phyloP scores from a whole-genome alignment of 164 flowering plant species.

The Piper longum region DNA sequence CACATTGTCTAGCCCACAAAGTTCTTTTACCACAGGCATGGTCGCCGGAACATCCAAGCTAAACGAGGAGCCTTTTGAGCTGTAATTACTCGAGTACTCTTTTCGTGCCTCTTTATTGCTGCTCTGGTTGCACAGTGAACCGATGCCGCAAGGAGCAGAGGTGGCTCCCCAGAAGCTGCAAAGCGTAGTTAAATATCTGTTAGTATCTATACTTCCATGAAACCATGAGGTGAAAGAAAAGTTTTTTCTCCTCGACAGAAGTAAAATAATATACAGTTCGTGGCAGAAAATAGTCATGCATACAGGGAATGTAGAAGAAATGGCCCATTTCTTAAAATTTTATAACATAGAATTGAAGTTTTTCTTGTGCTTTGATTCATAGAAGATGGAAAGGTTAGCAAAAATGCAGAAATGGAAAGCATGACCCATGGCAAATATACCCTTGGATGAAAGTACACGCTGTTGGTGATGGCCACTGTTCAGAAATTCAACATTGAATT shows the following conservation, averaged over 20 bases:
- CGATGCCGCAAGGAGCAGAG: slow-evolving; percentile 66
- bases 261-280: too few species aligned
- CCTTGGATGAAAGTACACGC: slow-evolving; percentile 86
- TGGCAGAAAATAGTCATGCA: too few species aligned
- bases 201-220: neutral
- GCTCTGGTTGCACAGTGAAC: slow-evolving; percentile 73
- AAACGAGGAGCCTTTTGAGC: slow-evolving; percentile 20
- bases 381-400: neutral
- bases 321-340: too few species aligned
- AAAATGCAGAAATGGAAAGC: neutral
- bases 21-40: slow-evolving; percentile 82
- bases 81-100: slow-evolving; percentile 37
- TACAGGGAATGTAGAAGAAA: too few species aligned
- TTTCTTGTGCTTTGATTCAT: neutral
- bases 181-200: neutral
- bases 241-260: too few species aligned
- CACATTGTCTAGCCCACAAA: slow-evolving; percentile 65
- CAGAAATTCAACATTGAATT: slow-evolving; percentile 64
- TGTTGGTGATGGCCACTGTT: slow-evolving; percentile 67
- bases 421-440: slow-evolving; percentile 13
- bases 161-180: slow-evolving; percentile 96
- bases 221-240: neutral
- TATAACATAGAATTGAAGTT: too few species aligned
- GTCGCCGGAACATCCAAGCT: slow-evolving; percentile 68
- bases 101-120: slow-evolving; percentile 63